Evolutionary conservation across 176 grass and related monocot species (phyloP).

Genomic region (Oryza longistaminata): DNA sequence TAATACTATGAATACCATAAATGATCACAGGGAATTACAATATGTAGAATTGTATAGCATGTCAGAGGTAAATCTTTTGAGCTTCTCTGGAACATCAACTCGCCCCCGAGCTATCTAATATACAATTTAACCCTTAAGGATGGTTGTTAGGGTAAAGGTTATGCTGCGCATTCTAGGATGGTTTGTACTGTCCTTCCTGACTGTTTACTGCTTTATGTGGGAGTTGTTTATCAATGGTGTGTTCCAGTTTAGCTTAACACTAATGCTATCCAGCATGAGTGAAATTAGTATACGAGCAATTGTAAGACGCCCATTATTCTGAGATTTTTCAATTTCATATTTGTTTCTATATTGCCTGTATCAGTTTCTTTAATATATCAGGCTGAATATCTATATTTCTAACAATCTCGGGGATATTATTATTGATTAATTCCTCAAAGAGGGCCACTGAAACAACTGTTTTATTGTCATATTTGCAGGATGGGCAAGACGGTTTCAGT

Average conservation of each 20-base stretch:
- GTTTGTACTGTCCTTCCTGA: neutral
- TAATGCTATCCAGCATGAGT: too few relatives aligned
- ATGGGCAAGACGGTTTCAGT: conserved; percentile 54
- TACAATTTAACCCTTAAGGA: neutral
- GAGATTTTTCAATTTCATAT: conserved; percentile 21
- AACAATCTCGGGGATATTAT: neutral
- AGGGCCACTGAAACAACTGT: neutral
- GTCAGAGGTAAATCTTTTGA: neutral
- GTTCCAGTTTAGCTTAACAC: neutral
- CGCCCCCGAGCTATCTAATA: neutral
- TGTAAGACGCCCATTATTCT: neutral
- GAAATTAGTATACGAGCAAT: neutral
- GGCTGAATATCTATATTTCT: neutral
- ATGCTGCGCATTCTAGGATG: neutral
- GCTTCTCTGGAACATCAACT: neutral
- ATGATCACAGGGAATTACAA: neutral
- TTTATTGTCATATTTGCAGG: conserved; percentile 53
- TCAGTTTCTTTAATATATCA: conserved; percentile 21
- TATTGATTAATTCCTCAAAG: conserved; percentile 12
- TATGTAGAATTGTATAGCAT: neutral
- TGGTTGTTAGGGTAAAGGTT: neutral
- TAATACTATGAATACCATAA: conserved; percentile 7
- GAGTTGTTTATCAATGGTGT: neutral
- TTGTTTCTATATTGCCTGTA: conserved; percentile 1
- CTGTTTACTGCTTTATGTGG: conserved; percentile 20